phyloP scores from a whole-genome alignment of 768 basidiomycete species.

The Leccinum longicurvipes region DNA sequence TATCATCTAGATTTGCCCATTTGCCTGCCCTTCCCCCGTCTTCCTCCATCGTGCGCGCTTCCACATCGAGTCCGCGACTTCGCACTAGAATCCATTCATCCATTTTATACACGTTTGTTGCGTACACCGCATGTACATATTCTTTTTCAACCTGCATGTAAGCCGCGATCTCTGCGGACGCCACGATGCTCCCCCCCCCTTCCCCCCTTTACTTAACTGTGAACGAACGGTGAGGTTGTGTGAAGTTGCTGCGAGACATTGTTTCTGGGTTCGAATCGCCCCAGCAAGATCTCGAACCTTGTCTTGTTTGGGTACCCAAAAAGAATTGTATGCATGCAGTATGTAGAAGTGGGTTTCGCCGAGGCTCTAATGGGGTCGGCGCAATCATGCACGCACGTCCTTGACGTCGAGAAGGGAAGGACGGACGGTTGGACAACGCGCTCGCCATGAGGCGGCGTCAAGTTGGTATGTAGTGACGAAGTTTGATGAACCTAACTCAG shows the following conservation, averaged over 20 bases:
- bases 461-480: not conserved
- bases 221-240: slow-evolving; percentile 10
- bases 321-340: not conserved
- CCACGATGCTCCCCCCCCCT: slow-evolving; percentile 9
- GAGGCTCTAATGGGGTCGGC: slow-evolving; percentile 20
- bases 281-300: slow-evolving; percentile 18
- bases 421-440: slow-evolving; percentile 17
- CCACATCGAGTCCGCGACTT: not conserved
- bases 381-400: slow-evolving; percentile 2
- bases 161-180: slow-evolving; percentile 9
- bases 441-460: slow-evolving; percentile 22
- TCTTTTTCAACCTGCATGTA: slow-evolving; percentile 11
- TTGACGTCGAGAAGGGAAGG: not conserved
- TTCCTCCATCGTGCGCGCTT: not conserved
- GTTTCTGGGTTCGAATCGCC: slow-evolving; percentile 14
- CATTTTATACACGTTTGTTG: slow-evolving; percentile 11
- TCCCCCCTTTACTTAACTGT: not conserved
- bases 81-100: slow-evolving; percentile 12
- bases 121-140: slow-evolving; percentile 10
- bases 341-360: slow-evolving; percentile 23
- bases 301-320: not conserved
- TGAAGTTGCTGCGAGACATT: slow-evolving; percentile 3
- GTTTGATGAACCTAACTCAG: slow-evolving; percentile 21
- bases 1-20: not conserved
- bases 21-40: not conserved